Evolutionary conservation across 805 yeast species (phyloP), one percentile per base, ranked within the genome.

Genomic region (Ogataea trehaloabstinens): DNA sequence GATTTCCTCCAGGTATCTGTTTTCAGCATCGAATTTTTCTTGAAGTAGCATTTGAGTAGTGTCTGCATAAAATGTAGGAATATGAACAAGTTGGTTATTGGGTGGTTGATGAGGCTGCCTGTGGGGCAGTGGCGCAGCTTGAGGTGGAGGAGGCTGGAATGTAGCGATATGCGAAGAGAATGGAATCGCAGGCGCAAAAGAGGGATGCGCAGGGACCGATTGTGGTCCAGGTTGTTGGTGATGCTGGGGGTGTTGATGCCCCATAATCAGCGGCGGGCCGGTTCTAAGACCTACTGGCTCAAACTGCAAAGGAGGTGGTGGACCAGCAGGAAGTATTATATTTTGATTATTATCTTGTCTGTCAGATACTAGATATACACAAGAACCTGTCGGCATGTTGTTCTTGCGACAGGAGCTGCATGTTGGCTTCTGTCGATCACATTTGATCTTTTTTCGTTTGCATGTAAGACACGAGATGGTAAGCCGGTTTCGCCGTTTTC

Each of bases 381-480:
- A 60, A 2, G 52, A 38, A 15, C 52, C 54, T 7, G 42, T 40
- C 4, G 50, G 46, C 6, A 44, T 37, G 15, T 47, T 42, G 36
- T 55, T 53, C 18, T 41, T 44, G 2, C 38, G 6, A 45, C 70
- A 65, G 2, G 64, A 51, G 0, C 63, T 60, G 43, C 70, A 65
- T 12, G 41, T 43, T 6, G 69, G 70, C 49, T 56, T 54, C 7
- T 31, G 37, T 19, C 66, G 48, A 40, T 64, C 68, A 48, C 70
- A 65, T 41, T 71, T 73, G 12, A 74, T 76, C 46, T 74, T 74
- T 38, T 76, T 57, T 49, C 69, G 63, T 41, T 76, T 64, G 50
- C 80, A 74, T 31, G 67, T 46, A 35, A 54, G 33, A 44, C 64
- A 60, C 4, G 64, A 59, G 1, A 73, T 59, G 4, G 78, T 73